Conservation (phyloP, 495 filamentous ascomycete genomes). For the Aspergillus funiculosus region DNA sequence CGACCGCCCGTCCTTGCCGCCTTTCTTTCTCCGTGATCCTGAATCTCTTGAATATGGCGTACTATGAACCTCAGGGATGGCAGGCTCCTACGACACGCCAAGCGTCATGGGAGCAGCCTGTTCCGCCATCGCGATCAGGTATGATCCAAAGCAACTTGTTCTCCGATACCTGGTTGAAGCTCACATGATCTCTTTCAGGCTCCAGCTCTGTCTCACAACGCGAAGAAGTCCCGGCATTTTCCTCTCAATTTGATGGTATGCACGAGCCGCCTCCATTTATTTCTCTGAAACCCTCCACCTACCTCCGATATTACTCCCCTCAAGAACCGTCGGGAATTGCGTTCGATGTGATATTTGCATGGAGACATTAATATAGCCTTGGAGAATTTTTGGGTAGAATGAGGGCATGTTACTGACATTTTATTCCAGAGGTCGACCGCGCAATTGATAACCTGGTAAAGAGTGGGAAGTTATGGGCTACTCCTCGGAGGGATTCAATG, state of each 20-base stretch:
- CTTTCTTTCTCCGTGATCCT: slow-evolving; percentile 16
- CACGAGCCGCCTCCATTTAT: slow-evolving; percentile 3
- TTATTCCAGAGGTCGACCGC: slow-evolving; percentile 80
- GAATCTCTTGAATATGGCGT: slow-evolving; percentile 58
- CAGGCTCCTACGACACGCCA: slow-evolving; percentile 57
- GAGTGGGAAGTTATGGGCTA: slow-evolving; percentile 85
- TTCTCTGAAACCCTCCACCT: not conserved
- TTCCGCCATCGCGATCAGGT: slow-evolving; percentile 84
- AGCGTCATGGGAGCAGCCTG: slow-evolving; percentile 76
- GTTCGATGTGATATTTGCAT: too few relatives aligned
- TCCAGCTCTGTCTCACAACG: slow-evolving; percentile 70
- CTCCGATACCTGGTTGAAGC: not conserved
- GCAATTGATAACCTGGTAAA: slow-evolving; percentile 93
- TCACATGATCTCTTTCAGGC: slow-evolving; percentile 44
- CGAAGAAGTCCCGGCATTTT: slow-evolving; percentile 75
- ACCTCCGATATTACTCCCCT: too few relatives aligned
- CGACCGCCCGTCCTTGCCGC: slow-evolving; percentile 30
- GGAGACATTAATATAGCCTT: too few relatives aligned
- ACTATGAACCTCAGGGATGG: slow-evolving; percentile 87
- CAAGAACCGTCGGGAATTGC: too few relatives aligned
- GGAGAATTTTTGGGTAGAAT: not conserved
- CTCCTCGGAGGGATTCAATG: slow-evolving; percentile 80
- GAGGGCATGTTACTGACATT: slow-evolving; percentile 23
- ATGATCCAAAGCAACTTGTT: slow-evolving; percentile 25
- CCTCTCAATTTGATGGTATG: slow-evolving; percentile 87